Evolutionary conservation across 805 yeast species (phyloP), one percentile per base, ranked within the genome.

Genomic region (Candida easanensis): DNA sequence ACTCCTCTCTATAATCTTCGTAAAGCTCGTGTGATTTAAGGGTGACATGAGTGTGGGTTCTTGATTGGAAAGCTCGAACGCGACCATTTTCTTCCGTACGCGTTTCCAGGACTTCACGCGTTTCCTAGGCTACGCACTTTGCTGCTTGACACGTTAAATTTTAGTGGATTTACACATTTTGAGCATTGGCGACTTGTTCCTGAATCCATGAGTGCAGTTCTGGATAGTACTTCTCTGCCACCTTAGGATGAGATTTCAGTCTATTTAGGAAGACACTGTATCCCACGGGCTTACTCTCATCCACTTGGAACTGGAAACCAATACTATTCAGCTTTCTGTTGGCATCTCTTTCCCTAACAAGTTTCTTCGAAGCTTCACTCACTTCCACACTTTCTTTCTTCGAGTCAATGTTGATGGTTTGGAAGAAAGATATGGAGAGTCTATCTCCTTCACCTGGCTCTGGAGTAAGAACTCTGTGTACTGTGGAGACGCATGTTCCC

Each of bases 401-500:
- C 16, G 57, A 41, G 16, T 54, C 61, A 17, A 57, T 54, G 52
- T 73, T 67, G 43, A 74, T 70, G 7, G 76, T 72, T 52, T 68
- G 76, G 58, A 73, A 74, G 51, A 71, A 71, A 2, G 79, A 75
- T 19, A 74, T 61, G 9, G 76, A 71, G 10, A 73, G 59, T 42
- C 79, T 70, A 26, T 54, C 55, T 6, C 59, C 56, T 15, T 47
- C 42, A 2, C 56, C 56, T 2, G 57, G 56, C 2, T 43, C 48
- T 4, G 61, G 58, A 5, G 55, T 61, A 47, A 60, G 30, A 2
- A 73, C 79, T 36, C 74, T 56, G 52, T 74, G 79, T 19, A 73
- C 73, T 4, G 78, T 72, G 8, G 79, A 74, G 39, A 70, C 68
- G 54, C 77, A 73, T 3, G 70, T 71, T 2, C 77, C 77, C 41